phyloP scores from a whole-genome alignment of 1,284 basidiomycete genomes.

The Cryptococcus sp. region DNA sequence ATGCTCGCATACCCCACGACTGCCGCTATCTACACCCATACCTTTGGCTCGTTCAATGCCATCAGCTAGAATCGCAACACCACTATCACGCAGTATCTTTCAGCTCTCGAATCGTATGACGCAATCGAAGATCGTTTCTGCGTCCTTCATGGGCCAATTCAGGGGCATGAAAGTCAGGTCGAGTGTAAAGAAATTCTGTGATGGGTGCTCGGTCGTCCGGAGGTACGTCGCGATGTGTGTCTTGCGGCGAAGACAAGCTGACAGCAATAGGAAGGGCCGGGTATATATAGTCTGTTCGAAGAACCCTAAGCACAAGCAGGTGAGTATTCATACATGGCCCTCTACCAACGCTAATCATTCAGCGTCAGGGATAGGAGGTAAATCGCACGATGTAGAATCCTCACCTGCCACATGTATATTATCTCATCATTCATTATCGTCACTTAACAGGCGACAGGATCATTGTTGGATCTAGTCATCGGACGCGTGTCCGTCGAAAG shows the following conservation, averaged over 20 bases:
- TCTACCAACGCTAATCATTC: too few relatives aligned
- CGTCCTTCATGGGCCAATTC: conserved; percentile 15
- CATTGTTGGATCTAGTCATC: too few relatives aligned
- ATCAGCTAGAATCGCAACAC: not conserved
- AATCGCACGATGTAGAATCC: too few relatives aligned
- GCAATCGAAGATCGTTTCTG: not conserved
- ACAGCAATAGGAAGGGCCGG: conserved; percentile 67
- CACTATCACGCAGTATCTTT: not conserved
- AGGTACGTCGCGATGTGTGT: conserved; percentile 30
- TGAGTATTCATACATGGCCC: conserved; percentile 44
- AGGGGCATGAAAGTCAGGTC: conserved; percentile 95
- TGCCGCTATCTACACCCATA: not conserved
- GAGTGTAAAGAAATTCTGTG: conserved; percentile 88
- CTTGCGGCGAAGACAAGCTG: not conserved
- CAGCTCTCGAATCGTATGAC: not conserved
- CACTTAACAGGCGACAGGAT: too few relatives aligned
- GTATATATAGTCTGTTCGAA: conserved; percentile 91
- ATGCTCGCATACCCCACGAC: not conserved
- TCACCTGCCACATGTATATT: too few relatives aligned
- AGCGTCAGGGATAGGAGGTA: too few relatives aligned
- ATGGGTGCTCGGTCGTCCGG: conserved; percentile 77
- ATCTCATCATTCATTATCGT: too few relatives aligned
- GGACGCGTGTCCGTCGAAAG: too few relatives aligned
- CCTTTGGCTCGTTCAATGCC: not conserved
- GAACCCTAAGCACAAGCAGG: conserved; percentile 98